Conservation (phyloP, 1,139 yeast genomes). For the Saccharomyces pastorianus region DNA sequence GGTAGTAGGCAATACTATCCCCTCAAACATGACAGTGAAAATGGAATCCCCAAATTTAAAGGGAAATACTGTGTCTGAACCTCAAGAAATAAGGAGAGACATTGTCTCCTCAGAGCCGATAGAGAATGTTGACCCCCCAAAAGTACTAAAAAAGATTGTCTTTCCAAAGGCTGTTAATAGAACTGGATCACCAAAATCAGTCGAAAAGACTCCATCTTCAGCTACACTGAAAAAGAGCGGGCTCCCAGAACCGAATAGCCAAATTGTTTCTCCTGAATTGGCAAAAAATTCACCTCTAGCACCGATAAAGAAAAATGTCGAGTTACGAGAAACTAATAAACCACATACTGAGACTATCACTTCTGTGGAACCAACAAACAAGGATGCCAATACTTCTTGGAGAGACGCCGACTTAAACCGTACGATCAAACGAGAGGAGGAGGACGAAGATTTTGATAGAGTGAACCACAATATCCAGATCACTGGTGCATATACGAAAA, state of each 20-base stretch:
- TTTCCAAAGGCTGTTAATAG: background rate
- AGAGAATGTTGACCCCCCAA: background rate
- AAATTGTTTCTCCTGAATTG: background rate
- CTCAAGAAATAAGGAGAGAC: background rate
- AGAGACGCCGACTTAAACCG: background rate
- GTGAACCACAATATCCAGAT: background rate
- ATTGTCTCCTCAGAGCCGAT: background rate
- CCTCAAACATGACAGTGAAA: background rate
- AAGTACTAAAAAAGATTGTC: background rate
- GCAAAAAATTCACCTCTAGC: background rate
- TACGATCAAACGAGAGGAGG: background rate
- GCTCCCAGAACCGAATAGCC: background rate
- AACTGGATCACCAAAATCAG: background rate
- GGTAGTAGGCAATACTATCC: background rate
- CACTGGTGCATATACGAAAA: background rate
- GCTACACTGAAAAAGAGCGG: background rate
- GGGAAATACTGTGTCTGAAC: background rate
- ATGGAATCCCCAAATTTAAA: background rate
- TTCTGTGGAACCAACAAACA: background rate
- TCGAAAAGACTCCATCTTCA: background rate
- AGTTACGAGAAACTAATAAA: background rate
- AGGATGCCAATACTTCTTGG: background rate
- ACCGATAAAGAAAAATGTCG: background rate
- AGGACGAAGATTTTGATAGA: background rate
- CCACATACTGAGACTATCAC: background rate